Base-by-base conservation (phyloP, 1,139 yeast species). In the Pichia sp. region DNA sequence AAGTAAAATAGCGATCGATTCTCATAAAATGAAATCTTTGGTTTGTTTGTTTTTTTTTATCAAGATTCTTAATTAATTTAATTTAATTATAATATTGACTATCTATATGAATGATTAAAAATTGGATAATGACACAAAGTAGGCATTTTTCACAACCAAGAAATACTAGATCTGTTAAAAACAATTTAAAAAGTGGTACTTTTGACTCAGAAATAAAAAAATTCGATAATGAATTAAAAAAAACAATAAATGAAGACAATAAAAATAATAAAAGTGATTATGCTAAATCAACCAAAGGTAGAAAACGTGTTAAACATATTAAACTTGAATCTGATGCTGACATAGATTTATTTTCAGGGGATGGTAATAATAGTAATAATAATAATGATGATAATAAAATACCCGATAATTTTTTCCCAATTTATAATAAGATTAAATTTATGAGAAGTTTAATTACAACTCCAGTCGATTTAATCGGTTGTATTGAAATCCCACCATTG, bases 391-490 rank as follows among this genome's bases (percentile, higher is more conserved):
- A 18, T 18, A 18, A 18, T 18, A 18, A 18, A 34, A 47, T 51
- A 6, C 86, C 86, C 0, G 59, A 64, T 37, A 71, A 73, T 54
- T 83, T 83, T 71, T 62, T 67, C 44, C 70, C 73, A 3, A 74
- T 86, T 28, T 86, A 86, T 59, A 70, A 79, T 42, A 77, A 73
- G 46, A 75, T 88, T 39, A 81, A 82, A 42, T 66, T 66, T 32
- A 84, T 87, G 90, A 71, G 96, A 52, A 59, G 75, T 7, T 71
- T 73, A 50, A 73, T 83, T 31, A 64, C 70, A 25, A 81, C 97
- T 0, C 96, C 97, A 0, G 97, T 90, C 1, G 97, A 90, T 63
- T 74, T 81, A 0, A 83, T 87, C 77, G 97, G 97, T 3, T 88
- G 96, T 65, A 92, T 86, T 43, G 70, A 82, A 45, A 75, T 88